Evolutionary conservation across 2,329 filamentous ascomycete genomes (phyloP).

Genomic region (Didymosphaeria variabile): DNA sequence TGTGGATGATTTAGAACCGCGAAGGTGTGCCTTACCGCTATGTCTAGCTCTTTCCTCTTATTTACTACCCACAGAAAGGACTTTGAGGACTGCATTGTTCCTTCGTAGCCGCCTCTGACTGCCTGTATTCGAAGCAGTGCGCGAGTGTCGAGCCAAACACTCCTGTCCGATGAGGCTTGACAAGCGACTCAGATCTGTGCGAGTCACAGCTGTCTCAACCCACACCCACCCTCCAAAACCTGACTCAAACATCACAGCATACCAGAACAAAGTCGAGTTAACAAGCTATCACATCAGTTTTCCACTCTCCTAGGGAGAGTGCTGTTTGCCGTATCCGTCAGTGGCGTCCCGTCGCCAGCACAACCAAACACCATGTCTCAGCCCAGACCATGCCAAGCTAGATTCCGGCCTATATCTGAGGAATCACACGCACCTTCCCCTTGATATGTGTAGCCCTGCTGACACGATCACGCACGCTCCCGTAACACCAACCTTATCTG

Average conservation of each 20-base stretch:
- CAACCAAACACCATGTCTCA: slow-evolving; percentile 14
- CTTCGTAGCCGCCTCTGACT: neutral
- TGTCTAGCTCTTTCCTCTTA: neutral
- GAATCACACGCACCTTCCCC: neutral
- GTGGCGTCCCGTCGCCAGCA: slow-evolving; percentile 3
- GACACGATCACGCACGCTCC: slow-evolving; percentile 4
- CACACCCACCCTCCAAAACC: neutral
- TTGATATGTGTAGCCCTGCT: slow-evolving; percentile 5
- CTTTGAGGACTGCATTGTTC: neutral
- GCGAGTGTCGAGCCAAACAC: neutral
- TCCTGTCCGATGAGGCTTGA: neutral
- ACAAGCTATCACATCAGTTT: neutral
- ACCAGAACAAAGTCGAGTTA: neutral
- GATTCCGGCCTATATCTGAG: slow-evolving; percentile 7
- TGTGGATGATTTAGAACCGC: too few relatives aligned
- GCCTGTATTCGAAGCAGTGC: neutral
- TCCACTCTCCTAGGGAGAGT: neutral
- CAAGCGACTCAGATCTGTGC: neutral
- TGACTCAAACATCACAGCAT: neutral
- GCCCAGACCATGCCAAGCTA: slow-evolving; percentile 4
- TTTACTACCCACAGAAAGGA: neutral
- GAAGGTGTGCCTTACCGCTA: neutral
- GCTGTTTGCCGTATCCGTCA: neutral
- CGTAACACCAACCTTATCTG: slow-evolving; percentile 4
- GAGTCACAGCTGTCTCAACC: neutral